Conservation (phyloP, 1,284 basidiomycete genomes). For the Tranzscheliella williamsii region DNA sequence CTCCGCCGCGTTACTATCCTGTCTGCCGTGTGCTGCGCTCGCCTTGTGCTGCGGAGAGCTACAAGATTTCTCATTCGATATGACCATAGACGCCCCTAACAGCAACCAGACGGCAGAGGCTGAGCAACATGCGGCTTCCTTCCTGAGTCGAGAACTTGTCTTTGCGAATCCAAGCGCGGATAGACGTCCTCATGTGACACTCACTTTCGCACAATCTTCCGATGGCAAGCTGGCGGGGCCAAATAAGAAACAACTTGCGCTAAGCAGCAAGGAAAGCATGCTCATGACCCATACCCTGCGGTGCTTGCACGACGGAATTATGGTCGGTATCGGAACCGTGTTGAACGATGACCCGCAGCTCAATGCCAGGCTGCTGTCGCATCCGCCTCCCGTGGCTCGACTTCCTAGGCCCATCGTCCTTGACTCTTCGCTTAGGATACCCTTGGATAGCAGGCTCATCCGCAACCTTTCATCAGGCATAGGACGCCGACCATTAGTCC, state of each 20-base stretch:
- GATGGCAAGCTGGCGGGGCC: slow-evolving; percentile 88
- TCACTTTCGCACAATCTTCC: slow-evolving; percentile 93
- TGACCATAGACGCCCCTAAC: too few relatives aligned
- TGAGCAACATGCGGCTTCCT: slow-evolving; percentile 9
- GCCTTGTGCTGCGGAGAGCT: too few relatives aligned
- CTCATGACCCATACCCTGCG: slow-evolving; percentile 84
- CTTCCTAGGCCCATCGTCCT: slow-evolving; percentile 82
- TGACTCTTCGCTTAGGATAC: slow-evolving; percentile 74
- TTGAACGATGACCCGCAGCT: slow-evolving; percentile 90
- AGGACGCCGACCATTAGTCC: slow-evolving; percentile 76
- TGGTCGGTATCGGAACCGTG: slow-evolving; percentile 87
- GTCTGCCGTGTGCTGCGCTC: too few relatives aligned
- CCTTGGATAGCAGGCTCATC: slow-evolving; percentile 74
- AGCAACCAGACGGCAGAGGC: too few relatives aligned
- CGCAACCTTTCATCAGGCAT: slow-evolving; percentile 68
- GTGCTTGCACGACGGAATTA: slow-evolving; percentile 84
- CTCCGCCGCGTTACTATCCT: too few relatives aligned
- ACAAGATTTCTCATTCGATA: too few relatives aligned
- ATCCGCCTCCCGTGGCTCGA: slow-evolving; percentile 24
- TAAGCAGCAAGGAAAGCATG: slow-evolving; percentile 87
- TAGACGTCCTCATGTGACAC: slow-evolving; percentile 65
- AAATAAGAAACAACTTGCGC: slow-evolving; percentile 73
- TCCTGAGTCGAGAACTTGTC: slow-evolving; percentile 4
- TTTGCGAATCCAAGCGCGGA: neutral
- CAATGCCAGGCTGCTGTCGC: slow-evolving; percentile 65